A percentile compares a stretch with the other conserved stretches of the same genome.
These are phyloP conservation scores for Aureobasidium sp. DNA, from an alignment of 2,329 filamentous ascomycete genomes.

Conservation along the genomic window DNA sequence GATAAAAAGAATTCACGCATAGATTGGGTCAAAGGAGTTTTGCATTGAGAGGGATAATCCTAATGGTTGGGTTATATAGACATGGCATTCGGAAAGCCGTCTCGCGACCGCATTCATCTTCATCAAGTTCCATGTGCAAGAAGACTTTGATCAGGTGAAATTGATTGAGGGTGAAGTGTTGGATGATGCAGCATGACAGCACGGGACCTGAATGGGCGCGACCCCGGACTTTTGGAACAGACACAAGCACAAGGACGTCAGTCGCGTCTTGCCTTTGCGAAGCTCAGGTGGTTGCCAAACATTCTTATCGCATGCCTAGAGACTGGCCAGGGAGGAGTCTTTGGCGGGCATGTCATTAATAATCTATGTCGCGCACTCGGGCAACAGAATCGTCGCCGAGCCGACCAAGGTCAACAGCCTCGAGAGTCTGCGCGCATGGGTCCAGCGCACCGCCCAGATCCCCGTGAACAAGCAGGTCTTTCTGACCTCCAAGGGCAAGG, in stretches of 20 bases:
- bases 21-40: neutral
- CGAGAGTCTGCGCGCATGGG: constrained; percentile 77
- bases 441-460: constrained; percentile 66
- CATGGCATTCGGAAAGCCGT: neutral
- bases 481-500: constrained; percentile 75
- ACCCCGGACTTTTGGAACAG: constrained; percentile 2
- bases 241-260: neutral
- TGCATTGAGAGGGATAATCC: neutral
- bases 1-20: neutral
- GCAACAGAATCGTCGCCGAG: constrained; percentile 75
- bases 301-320: neutral
- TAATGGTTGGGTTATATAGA: neutral
- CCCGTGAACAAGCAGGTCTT: constrained; percentile 72
- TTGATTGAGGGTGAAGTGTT: neutral
- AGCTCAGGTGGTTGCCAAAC: neutral
- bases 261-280: neutral
- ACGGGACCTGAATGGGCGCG: neutral
- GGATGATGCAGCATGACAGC: neutral
- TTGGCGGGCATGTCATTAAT: constrained; percentile 64
- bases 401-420: constrained; percentile 65
- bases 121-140: neutral
- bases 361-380: constrained; percentile 87
- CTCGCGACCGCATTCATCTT: neutral
- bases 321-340: neutral
- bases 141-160: neutral